Conservation (phyloP, 495 filamentous ascomycete genomes). For the Trichoderma gamsii region DNA sequence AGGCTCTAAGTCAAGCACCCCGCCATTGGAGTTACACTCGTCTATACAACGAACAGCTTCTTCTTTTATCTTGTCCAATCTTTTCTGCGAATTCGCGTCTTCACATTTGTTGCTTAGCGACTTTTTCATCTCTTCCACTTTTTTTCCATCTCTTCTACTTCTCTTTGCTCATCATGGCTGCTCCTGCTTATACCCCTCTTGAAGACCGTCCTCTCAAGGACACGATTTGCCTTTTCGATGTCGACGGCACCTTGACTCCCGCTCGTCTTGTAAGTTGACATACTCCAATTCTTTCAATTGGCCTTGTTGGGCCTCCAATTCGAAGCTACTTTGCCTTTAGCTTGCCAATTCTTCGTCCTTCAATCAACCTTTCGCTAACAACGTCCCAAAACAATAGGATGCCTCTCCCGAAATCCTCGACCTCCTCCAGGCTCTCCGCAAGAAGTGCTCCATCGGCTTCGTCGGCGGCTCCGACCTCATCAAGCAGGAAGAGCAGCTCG, state of each 20-base stretch:
- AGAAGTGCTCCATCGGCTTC: conserved; percentile 86
- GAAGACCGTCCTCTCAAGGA: conserved; percentile 75
- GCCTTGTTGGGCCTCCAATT: neutral
- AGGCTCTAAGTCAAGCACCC: neutral
- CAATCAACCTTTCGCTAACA: conserved; percentile 7
- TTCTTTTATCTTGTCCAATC: neutral
- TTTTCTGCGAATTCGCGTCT: neutral
- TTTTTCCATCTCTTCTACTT: neutral
- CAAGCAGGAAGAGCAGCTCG: conserved; percentile 96
- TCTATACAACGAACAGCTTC: neutral
- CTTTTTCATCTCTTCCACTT: neutral
- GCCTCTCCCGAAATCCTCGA: conserved; percentile 75
- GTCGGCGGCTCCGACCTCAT: conserved; percentile 80
- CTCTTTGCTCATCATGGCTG: conserved; percentile 61
- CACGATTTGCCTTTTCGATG: conserved; percentile 90
- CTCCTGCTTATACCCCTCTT: conserved; percentile 60
- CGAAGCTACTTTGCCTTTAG: neutral
- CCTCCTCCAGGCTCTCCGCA: conserved; percentile 70
- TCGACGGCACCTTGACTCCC: conserved; percentile 80
- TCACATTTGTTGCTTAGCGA: neutral
- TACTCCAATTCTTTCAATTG: neutral
- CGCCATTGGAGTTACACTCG: neutral
- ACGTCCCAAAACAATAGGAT: conserved; percentile 34
- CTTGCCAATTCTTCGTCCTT: neutral
- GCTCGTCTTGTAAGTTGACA: conserved; percentile 58